Evolutionary conservation across 2,329 filamentous ascomycete genomes (phyloP), one percentile per base, ranked within the genome.

Genomic region (Penicillium sp.): DNA sequence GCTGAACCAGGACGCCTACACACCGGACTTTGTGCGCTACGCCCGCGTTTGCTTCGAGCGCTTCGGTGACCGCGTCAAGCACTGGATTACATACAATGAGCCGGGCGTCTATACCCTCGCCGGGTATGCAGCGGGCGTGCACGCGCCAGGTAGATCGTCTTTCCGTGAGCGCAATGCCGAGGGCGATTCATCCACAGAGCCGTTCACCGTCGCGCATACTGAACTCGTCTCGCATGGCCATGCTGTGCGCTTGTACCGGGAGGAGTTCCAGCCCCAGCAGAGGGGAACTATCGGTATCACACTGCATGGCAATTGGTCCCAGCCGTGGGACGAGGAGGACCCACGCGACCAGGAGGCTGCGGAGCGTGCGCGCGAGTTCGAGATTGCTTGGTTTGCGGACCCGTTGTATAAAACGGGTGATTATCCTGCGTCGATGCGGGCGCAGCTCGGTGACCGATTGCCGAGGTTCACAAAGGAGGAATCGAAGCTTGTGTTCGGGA

Each of bases 21-120:
- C 87, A 2, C 81, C 86, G 60, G 90, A 94, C 76, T 93, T 86
- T 71, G 87, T 88, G 68, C 78, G 87, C 72, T 93, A 91, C 70
- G 88, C 90, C n/a, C 85, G 86, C 62, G 80, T 89, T 43, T 80
- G 89, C 68, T 93, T 91, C 77, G 82, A 87, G 74, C 82, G 84
- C 3, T 81, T 92, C 56, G 83, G 82, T 50, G 84, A 87, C 55
- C 87, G 86, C 72, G 89, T 90, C 68, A 89, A 90, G 78, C 82
- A 89, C 75, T 94, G 90, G 90, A 90, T 91, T 72, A 92, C 89
- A 29, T 90, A 91, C 77, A 92, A 92, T 72, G 90, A 93, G 78
- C 90, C 90, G 3, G 92, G 87, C 81, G 92, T 89, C 73, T 89
- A 86, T 59, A 84, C 87, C 31, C 87, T 92, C 61, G 82, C 92